Evolutionary conservation across 495 filamentous ascomycete species (phyloP).

Genomic region (Trichoderma orchidacearum): DNA sequence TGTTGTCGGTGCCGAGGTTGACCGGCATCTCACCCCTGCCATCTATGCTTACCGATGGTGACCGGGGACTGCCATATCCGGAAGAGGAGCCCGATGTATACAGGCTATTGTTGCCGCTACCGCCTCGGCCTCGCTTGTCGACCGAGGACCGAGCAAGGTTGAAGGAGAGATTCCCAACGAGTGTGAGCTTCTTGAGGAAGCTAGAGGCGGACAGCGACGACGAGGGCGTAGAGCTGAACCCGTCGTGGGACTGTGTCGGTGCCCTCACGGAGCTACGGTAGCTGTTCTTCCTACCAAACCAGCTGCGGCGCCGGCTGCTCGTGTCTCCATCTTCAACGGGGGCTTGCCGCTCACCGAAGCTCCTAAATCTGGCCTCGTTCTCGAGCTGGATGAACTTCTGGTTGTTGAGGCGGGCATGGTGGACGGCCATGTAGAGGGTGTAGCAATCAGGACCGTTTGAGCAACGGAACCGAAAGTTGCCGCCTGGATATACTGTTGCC

Average conservation of each 20-base stretch:
- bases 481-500: slow-evolving; percentile 52
- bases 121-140: slow-evolving; percentile 27
- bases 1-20: slow-evolving; percentile 57
- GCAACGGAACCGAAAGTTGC: slow-evolving; percentile 59
- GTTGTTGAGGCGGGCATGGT: slow-evolving; percentile 72
- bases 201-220: slow-evolving; percentile 60
- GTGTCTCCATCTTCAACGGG: slow-evolving; percentile 19
- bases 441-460: slow-evolving; percentile 64
- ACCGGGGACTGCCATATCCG: slow-evolving; percentile 39
- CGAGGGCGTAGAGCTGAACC: slow-evolving; percentile 20
- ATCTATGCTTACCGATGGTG: slow-evolving; percentile 37
- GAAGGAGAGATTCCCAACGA: slow-evolving; percentile 47
- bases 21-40: slow-evolving; percentile 46
- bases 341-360: slow-evolving; percentile 27
- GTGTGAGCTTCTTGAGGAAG: slow-evolving; percentile 47
- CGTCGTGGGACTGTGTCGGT: slow-evolving; percentile 28
- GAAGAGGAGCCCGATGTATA: slow-evolving; percentile 41
- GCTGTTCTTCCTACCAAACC: slow-evolving; percentile 46
- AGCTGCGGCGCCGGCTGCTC: slow-evolving; percentile 25
- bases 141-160: slow-evolving; percentile 54
- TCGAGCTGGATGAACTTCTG: slow-evolving; percentile 78
- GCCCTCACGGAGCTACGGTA: slow-evolving; percentile 41
- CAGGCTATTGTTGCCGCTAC: slow-evolving; percentile 43
- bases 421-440: slow-evolving; percentile 67
- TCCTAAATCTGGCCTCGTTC: slow-evolving; percentile 34